Evolutionary conservation across 257 asterid species (phyloP).

Genomic region (Plantago major): DNA sequence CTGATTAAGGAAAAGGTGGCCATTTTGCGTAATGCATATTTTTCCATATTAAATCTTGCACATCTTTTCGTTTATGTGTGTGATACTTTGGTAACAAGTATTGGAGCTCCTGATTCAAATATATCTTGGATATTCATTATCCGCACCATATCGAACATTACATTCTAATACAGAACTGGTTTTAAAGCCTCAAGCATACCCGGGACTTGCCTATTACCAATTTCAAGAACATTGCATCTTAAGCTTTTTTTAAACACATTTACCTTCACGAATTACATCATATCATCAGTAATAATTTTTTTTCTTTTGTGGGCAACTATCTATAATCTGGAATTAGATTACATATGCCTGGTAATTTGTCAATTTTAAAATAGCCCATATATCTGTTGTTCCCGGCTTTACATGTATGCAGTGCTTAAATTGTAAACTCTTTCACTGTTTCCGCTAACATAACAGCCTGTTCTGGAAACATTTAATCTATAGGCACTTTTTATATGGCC

Average conservation of each 20-base stretch:
- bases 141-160: not conserved
- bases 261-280: not conserved
- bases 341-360: no score
- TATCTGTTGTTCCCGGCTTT: no score
- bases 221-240: not conserved
- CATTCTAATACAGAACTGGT: not conserved
- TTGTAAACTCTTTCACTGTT: no score
- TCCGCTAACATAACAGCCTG: no score
- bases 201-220: not conserved
- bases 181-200: not conserved
- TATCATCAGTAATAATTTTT: not conserved
- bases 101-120: not conserved
- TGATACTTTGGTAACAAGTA: not conserved
- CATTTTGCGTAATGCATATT: not conserved
- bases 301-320: not conserved
- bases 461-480: no score
- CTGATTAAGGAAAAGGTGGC: conserved; percentile 82
- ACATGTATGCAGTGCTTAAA: no score
- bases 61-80: not conserved
- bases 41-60: not conserved
- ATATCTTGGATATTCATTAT: not conserved
- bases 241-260: not conserved
- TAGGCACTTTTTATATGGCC: no score
- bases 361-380: no score
- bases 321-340: no score